These are phyloP conservation scores for Saturnispora gosingensis DNA, from an alignment of 805 yeast species.

Conservation along the genomic window DNA sequence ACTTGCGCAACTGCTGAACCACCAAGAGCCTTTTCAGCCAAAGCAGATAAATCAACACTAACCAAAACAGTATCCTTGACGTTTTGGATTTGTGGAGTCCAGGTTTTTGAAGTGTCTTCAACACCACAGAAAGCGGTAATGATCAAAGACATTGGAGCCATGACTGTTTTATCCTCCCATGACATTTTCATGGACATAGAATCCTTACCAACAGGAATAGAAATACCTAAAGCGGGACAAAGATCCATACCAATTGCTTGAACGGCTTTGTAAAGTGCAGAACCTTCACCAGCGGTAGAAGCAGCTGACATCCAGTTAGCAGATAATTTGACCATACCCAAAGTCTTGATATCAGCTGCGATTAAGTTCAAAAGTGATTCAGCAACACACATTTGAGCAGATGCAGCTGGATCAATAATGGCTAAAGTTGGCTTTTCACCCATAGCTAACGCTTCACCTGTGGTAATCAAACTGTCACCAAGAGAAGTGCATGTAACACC, in stretches of 20 bases:
- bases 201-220: slow-evolving; percentile 98
- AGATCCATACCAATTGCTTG: slow-evolving; percentile 91
- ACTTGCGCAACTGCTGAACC: slow-evolving; percentile 95
- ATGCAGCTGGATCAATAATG: slow-evolving; percentile 76
- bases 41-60: slow-evolving; percentile 68
- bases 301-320: slow-evolving; percentile 99
- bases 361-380: slow-evolving; percentile 81
- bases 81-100: slow-evolving; percentile 81
- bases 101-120: slow-evolving; percentile 71
- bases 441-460: slow-evolving; percentile 98
- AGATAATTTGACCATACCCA: slow-evolving; percentile 72
- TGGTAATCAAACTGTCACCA: slow-evolving; percentile 56
- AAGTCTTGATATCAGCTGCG: slow-evolving; percentile 78
- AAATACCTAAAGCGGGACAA: slow-evolving; percentile 85
- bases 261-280: slow-evolving; percentile 91
- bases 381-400: slow-evolving; percentile 93
- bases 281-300: slow-evolving; percentile 88
- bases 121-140: slow-evolving; percentile 92
- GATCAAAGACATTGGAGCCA: slow-evolving; percentile 88
- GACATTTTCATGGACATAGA: slow-evolving; percentile 99
- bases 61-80: slow-evolving; percentile 50
- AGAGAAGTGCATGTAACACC: slow-evolving; percentile 91
- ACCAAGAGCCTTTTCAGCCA: slow-evolving; percentile 55
- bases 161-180: slow-evolving; percentile 88
- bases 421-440: slow-evolving; percentile 95